Evolutionary conservation across 495 filamentous ascomycete species (phyloP), one percentile per base, ranked within the genome.

Genomic region (Coniosporium apollinis): DNA sequence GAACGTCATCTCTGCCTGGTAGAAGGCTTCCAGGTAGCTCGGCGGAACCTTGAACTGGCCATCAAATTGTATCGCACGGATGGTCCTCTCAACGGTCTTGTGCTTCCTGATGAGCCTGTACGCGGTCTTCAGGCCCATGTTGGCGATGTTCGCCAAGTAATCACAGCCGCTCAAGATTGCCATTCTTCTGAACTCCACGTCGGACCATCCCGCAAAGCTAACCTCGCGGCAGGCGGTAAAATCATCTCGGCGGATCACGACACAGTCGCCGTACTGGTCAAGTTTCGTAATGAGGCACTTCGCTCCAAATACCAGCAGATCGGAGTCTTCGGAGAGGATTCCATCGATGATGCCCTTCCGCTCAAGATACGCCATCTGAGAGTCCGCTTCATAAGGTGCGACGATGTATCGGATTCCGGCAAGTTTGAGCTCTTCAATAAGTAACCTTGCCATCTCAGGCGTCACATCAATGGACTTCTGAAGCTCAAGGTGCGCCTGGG

Each of bases 121-220:
- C 1, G 91, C 91, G 16, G 84, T 94, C 56, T 93, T 94, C 30
- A 99, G 53, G 3, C 91, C 91, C 67, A 99, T 71, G 30, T 74
- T 78, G 26, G 67, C 71, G 40, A 96, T 81, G 44, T 74, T 78
- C 4, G 74, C 64, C 33, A 96, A 66, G 55, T 99, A 99, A 52
- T 99, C 91, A 55, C 91, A 99, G n/a, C 91, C 91, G 52, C 84
- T 93, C 15, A 99, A 51, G 35, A 99, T 96, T 33, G 86, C 84
- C 91, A 99, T 99, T 15, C 67, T 74, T 31, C 91, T 68, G 47
- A 99, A 99, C 37, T 94, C 81, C 5, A 61, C 64, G 55, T 94
- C 83, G 2, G 80, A 78, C 87, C 89, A 99, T 10, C 85, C 87
- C 9, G 82, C 76, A 13, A 99, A 57, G 33, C 74, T 91, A 26